phyloP scores from a whole-genome alignment of 192 early-diverging fungal species.

The Coemansia sp. region DNA sequence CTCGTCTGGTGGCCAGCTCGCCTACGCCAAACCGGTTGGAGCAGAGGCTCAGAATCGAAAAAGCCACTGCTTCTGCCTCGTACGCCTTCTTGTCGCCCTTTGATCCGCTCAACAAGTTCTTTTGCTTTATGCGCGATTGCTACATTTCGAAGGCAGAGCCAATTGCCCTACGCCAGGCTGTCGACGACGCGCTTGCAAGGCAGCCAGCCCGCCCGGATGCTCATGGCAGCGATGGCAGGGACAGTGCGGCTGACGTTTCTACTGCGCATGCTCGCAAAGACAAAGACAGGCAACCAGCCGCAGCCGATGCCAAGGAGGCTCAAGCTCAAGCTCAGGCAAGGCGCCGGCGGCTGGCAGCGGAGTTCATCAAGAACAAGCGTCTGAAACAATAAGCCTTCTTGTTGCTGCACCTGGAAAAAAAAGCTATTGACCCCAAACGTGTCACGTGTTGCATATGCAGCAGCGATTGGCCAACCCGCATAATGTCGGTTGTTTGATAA shows the following conservation, averaged over 20 bases:
- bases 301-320: not conserved
- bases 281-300: not conserved
- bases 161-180: conserved; percentile 8
- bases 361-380: not conserved
- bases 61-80: conserved; percentile 14
- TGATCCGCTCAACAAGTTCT: conserved; percentile 20
- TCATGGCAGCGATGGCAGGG: not conserved
- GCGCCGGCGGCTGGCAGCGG: not conserved
- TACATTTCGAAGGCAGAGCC: conserved; percentile 6
- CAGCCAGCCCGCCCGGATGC: not conserved
- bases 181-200: conserved; percentile 1
- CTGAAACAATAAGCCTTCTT: not conserved
- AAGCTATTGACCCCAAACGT: not conserved
- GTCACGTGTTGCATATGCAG: not conserved
- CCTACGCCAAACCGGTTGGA: conserved; percentile 18
- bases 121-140: conserved; percentile 38
- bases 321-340: conserved; percentile 5
- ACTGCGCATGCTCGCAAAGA: not conserved
- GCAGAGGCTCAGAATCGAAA: conserved; percentile 27
- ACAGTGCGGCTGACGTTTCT: not conserved
- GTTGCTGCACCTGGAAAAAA: not conserved
- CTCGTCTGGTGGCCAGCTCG: conserved; percentile 22
- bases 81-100: conserved; percentile 36
- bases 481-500: not conserved
- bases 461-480: not conserved